Percentiles rank a stretch among this genome's conserved stretches.
Evolutionary conservation across 164 flowering plant species (phyloP).

Genomic region (Echeveria elegans): DNA sequence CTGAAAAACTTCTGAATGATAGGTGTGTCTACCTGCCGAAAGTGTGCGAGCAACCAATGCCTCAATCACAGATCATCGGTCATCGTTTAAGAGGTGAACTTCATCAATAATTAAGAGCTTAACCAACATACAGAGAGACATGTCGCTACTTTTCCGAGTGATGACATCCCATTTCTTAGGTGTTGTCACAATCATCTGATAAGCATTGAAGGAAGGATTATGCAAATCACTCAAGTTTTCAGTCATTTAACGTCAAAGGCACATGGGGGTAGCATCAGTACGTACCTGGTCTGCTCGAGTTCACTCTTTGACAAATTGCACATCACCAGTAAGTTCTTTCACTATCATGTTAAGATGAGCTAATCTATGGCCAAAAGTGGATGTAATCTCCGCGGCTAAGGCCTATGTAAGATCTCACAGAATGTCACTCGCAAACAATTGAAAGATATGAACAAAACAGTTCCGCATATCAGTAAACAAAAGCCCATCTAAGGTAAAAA

Average conservation of each 20-base stretch:
- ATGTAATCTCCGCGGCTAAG: conserved; percentile 92
- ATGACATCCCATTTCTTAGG: conserved; percentile 99
- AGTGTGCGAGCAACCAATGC: conserved; percentile 97
- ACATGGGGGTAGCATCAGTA: neutral
- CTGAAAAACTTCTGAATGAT: neutral
- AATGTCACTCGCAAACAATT: conserved; percentile 5
- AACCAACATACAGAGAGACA: conserved; percentile 91
- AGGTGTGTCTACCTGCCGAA: conserved; percentile 62
- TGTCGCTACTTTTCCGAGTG: conserved; percentile 98
- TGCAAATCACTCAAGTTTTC: conserved; percentile 8
- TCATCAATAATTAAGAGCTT: conserved; percentile 97
- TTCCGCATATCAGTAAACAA: neutral
- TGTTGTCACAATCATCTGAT: conserved; percentile 98
- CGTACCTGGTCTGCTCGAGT: conserved; percentile 94
- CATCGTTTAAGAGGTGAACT: conserved; percentile 97
- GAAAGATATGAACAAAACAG: neutral
- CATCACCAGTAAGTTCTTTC: conserved; percentile 96
- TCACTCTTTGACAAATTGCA: conserved; percentile 90
- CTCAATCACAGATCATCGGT: conserved; percentile 96
- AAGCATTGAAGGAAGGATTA: neutral
- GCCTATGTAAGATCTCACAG: conserved; percentile 38
- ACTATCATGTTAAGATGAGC: conserved; percentile 81
- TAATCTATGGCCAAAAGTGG: conserved; percentile 83
- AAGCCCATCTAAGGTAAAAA: too few relatives aligned
- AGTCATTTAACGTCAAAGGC: neutral